Evolutionary conservation across 1,284 basidiomycete genomes (phyloP), one percentile per base, ranked within the genome.

Genomic region (Volvariella volvacea): DNA sequence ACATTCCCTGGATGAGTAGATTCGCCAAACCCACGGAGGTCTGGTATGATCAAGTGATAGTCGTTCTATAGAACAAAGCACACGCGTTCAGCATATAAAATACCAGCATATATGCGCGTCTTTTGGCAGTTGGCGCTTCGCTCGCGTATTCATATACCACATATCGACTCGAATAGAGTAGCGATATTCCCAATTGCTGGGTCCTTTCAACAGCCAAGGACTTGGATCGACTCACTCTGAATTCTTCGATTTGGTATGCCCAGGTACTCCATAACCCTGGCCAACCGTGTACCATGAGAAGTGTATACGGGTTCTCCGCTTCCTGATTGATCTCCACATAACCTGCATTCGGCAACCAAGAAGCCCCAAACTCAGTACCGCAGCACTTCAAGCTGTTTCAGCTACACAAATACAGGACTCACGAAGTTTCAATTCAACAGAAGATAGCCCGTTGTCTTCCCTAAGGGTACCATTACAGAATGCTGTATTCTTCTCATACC

Each of bases 281-380:
- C 83, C 83, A 87, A 2, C 83, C 84, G 52, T 87, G 84, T 0
- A 85, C 76, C 68, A 87, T 70, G 19, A 87, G 32, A 4, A 86
- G 59, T 0, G 78, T 73, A 10, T 21, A 36, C 10, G 34, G 15
- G 6, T 60, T 62, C 25, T 69, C 55, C 3, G 74, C 73, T 1
- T 48, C 49, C 4, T 75, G 68, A 50, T 85, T 84, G 41, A 83
- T 55, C 36, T 86, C 73, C 15, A 80, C 71, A 57, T 85, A 85
- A 47, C 72, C 83, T 86, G 47, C 7, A 28, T 6, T 6, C 6
- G 25, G 12, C 12, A 6, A 28, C 25, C 6, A 12, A 28, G 6
- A 28, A 28, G 6, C 6, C 12, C 25, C 6, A 28, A 12, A 6
- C 25, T 6, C 25, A 6, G 25, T 28, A 28, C 25, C 12, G 25